Base-by-base conservation (phyloP, 2,329 filamentous ascomycete species). In the Plenodomus lindquistii region DNA sequence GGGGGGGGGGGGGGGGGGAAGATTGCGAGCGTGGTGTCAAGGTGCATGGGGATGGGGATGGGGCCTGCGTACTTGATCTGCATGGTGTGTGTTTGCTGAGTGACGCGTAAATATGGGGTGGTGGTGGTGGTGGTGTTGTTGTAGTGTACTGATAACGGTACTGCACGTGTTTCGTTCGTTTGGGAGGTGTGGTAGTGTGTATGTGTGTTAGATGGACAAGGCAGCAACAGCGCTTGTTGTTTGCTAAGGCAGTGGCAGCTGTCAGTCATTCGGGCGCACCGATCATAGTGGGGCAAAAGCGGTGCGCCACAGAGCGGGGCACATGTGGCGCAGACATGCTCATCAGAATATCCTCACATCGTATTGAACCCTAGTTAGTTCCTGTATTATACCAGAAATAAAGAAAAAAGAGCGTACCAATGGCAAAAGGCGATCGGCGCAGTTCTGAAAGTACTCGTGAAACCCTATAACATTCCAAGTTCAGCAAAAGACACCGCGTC, bases 11-110 rank as follows among this genome's bases (percentile, higher is more conserved):
- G 9, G 27, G 27, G n/a, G 27, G n/a, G 9, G 27, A n/a, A 31
- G 27, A 31, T 31, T 9, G 27, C 9, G 27, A 31, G 9, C 9
- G 27, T 9, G 27, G 34, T 36, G 34, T 36, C 15, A 18, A n/a
- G 17, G 34, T 18, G 6, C 34, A n/a, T n/a, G 18, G 20, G 5
- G 16, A 18, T 18, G 18, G 35, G 18, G 11, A 17, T 7, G 2
- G 3, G 19, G 6, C 4, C 4, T 6, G 50, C 62, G 10, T 66
- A 71, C 67, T 71, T 71, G 65, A 71, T 71, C 62, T 69, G 67
- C 67, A 71, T 71, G 37, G 44, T 66, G 62, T 22, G n/a, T n/a
- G n/a, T n/a, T n/a, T n/a, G n/a, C n/a, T n/a, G n/a, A n/a, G n/a
- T n/a, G n/a, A n/a, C n/a, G n/a, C n/a, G n/a, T n/a, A n/a, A n/a